Conservation (phyloP, 2,329 filamentous ascomycete genomes). For the Bipolaris cookei region DNA sequence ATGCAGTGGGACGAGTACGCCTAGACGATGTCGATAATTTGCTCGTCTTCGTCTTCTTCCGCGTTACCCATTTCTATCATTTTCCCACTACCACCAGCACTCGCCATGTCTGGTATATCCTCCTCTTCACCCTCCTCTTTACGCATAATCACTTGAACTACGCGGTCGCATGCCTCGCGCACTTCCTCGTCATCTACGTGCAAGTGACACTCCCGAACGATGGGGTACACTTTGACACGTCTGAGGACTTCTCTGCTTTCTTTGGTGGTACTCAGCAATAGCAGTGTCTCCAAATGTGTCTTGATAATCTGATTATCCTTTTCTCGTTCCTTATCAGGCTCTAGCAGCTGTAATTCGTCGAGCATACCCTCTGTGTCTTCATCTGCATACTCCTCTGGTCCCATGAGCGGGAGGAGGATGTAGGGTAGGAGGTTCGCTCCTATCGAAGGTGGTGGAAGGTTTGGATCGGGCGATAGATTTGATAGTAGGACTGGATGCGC, state of each 20-base stretch:
- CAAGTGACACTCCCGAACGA: slow-evolving; percentile 84
- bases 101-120: slow-evolving; percentile 43
- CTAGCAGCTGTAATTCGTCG: slow-evolving; percentile 85
- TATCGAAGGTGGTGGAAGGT: slow-evolving; percentile 58
- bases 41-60: slow-evolving; percentile 47
- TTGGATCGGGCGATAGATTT: slow-evolving; percentile 40
- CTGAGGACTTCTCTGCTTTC: slow-evolving; percentile 77
- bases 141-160: slow-evolving; percentile 88
- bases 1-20: too few relatives aligned
- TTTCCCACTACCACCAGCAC: slow-evolving; percentile 30
- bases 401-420: slow-evolving; percentile 84
- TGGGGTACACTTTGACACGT: slow-evolving; percentile 81
- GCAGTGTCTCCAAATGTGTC: slow-evolving; percentile 87
- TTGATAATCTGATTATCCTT: slow-evolving; percentile 75
- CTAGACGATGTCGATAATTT: slow-evolving; percentile 45
- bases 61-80: slow-evolving; percentile 39
- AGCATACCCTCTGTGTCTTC: slow-evolving; percentile 88
- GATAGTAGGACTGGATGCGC: slow-evolving; percentile 74
- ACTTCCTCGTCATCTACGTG: slow-evolving; percentile 80
- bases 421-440: slow-evolving; percentile 86
- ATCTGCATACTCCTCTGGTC: slow-evolving; percentile 83
- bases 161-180: slow-evolving; percentile 80
- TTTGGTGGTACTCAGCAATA: slow-evolving; percentile 79
- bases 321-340: slow-evolving; percentile 88
- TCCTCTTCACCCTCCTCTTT: slow-evolving; percentile 70